Conservation (phyloP, 2,329 filamentous ascomycete genomes). For the Claviceps sp. region DNA sequence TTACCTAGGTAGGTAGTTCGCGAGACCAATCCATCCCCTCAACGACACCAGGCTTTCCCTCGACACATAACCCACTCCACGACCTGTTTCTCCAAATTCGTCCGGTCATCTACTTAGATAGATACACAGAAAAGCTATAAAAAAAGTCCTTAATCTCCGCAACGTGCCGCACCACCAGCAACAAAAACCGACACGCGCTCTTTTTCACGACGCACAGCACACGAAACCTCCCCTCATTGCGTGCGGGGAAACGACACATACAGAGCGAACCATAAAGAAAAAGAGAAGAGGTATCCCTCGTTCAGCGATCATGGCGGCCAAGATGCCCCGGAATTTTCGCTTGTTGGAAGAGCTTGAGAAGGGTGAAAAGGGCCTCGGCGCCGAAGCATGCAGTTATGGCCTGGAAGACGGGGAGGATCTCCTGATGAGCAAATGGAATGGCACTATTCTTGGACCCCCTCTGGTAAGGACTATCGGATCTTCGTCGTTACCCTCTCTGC, state of each 20-base stretch:
- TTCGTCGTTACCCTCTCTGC: not conserved
- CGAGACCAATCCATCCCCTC: not conserved
- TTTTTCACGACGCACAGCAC: not conserved
- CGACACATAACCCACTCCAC: not conserved
- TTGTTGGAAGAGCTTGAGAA: constrained; percentile 96
- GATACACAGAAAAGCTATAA: not conserved
- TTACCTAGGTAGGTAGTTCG: not conserved
- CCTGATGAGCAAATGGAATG: constrained; percentile 97
- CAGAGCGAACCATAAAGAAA: not conserved
- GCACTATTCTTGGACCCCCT: constrained; percentile 90
- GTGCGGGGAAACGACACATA: not conserved
- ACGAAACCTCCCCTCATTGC: not conserved
- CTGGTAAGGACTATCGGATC: constrained; percentile 44
- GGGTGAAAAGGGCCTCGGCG: constrained; percentile 92
- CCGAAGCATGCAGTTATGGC: constrained; percentile 94
- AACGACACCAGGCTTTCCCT: not conserved
- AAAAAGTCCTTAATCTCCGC: not conserved
- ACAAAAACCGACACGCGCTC: not conserved
- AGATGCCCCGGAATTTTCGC: constrained; percentile 91
- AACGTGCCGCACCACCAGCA: not conserved
- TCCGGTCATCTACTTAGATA: not conserved
- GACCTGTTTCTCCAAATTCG: not conserved
- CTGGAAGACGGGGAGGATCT: constrained; percentile 88
- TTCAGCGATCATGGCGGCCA: constrained; percentile 21
- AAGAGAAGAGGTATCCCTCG: not conserved